Conservation (phyloP, 441 rosid genomes). For the Croton laevigatus region DNA sequence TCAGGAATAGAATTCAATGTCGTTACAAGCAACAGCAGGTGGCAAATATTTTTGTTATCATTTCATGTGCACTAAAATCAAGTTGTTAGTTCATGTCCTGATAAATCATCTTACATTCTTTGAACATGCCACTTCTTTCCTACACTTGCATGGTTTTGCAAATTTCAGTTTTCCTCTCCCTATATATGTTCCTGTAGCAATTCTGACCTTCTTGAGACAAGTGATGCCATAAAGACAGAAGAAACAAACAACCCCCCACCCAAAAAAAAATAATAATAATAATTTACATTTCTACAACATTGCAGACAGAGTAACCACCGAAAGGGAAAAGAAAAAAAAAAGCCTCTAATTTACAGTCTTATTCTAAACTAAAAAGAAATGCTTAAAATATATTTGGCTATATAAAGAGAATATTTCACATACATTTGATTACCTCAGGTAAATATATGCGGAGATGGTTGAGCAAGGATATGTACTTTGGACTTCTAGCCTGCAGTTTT, state of each 20-base stretch:
- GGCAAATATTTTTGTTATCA: not conserved
- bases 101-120: not conserved
- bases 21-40: not conserved
- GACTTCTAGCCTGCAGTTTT: slow-evolving; percentile 95
- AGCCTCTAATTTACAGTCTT: not conserved
- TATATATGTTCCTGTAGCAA: slow-evolving; percentile 2
- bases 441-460: slow-evolving; percentile 96
- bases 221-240: not conserved
- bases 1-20: not conserved
- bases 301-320: not conserved
- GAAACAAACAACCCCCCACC: too few relatives aligned
- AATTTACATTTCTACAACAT: not conserved
- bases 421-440: slow-evolving; percentile 74
- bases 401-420: slow-evolving; percentile 61
- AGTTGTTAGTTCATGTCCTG: not conserved
- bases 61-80: not conserved
- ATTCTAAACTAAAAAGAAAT: not conserved
- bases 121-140: not conserved
- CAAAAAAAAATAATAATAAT: too few relatives aligned
- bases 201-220: not conserved
- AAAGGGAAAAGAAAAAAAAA: not conserved
- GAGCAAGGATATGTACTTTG: slow-evolving; percentile 96
- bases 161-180: not conserved
- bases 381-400: slow-evolving; percentile 27
- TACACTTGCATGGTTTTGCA: not conserved